Conservation (phyloP, 176 grass and related monocot species). For the Tillandsia leiboldiana region DNA sequence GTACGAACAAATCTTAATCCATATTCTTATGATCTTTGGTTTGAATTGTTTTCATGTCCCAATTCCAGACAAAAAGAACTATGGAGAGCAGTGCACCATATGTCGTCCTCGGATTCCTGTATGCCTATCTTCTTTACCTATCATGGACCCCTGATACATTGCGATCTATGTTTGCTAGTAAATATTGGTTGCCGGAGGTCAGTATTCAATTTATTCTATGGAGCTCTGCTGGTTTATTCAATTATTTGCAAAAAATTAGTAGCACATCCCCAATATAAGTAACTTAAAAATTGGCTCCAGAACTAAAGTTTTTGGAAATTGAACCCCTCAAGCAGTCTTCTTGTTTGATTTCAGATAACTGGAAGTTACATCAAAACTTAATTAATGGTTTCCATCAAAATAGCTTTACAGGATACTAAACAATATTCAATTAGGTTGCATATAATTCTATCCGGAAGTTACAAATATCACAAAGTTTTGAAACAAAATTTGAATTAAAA, state of each 20-base stretch:
- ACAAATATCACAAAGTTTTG: not conserved
- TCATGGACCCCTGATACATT: constrained; percentile 86
- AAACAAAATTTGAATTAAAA: too few relatives aligned
- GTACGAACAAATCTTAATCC: not conserved
- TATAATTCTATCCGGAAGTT: not conserved
- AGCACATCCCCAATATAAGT: not conserved
- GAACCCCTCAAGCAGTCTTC: too few relatives aligned
- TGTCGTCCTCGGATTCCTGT: constrained; percentile 57
- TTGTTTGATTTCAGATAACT: too few relatives aligned
- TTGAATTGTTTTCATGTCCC: not conserved
- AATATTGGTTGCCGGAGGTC: constrained; percentile 97
- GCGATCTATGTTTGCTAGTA: constrained; percentile 76
- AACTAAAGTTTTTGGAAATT: too few relatives aligned
- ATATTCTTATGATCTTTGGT: not conserved
- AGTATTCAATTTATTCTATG: not conserved
- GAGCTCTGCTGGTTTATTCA: not conserved
- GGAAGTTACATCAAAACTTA: too few relatives aligned
- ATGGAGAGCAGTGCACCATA: constrained; percentile 83
- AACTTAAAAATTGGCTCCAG: too few relatives aligned
- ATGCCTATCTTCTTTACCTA: constrained; percentile 77
- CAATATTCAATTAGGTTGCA: too few relatives aligned
- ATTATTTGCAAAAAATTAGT: too few relatives aligned
- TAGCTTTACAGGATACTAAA: too few relatives aligned
- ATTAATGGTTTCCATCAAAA: too few relatives aligned
- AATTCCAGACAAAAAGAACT: constrained; percentile 53